Evolutionary conservation across 2,329 filamentous ascomycete genomes (phyloP).

Genomic region (Aspergillus fijiensis): DNA sequence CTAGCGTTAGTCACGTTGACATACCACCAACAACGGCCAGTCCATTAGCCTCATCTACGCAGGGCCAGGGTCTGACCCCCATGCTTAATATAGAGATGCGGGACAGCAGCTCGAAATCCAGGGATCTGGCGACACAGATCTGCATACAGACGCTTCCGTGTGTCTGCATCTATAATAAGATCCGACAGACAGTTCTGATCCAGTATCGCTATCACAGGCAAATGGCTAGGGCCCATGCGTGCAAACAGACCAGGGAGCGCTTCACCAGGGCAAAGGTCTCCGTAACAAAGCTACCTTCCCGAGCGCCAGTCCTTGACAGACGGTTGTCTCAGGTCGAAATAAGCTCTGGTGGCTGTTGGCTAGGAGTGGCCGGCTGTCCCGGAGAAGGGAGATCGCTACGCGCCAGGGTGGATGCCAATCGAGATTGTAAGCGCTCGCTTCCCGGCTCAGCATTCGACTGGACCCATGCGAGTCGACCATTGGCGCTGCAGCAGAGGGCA

Average conservation of each 20-base stretch:
- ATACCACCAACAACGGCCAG: neutral
- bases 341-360: conserved; percentile 28
- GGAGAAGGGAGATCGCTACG: conserved; percentile 20
- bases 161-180: neutral
- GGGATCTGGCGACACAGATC: neutral
- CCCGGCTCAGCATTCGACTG: neutral
- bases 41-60: neutral
- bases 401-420: conserved; percentile 26
- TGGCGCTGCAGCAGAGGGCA: neutral
- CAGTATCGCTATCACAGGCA: neutral
- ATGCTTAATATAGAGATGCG: neutral
- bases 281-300: neutral
- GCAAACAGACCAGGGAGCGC: neutral
- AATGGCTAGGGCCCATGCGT: neutral
- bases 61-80: neutral
- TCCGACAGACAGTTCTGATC: neutral
- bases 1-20: no score
- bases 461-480: neutral
- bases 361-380: conserved; percentile 19
- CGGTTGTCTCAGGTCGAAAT: conserved; percentile 20
- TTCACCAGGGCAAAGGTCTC: neutral
- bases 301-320: neutral
- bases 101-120: neutral
- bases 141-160: neutral
- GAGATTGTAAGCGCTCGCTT: conserved; percentile 4